These are phyloP conservation scores for Lanmaoa rubissima DNA, from an alignment of 768 basidiomycete species.

Conservation along the genomic window DNA sequence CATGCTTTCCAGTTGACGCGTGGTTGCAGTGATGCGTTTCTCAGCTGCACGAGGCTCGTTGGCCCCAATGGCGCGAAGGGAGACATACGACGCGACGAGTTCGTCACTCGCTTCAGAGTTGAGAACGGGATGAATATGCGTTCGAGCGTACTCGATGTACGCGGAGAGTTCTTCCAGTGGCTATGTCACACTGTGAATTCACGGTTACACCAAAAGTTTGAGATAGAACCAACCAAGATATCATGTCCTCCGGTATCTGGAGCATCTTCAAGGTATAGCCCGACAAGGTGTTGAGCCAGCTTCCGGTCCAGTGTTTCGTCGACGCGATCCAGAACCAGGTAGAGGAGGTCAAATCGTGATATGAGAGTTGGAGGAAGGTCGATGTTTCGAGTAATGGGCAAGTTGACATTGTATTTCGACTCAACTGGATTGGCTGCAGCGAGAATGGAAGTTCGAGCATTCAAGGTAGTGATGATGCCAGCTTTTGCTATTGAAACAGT, in stretches of 20 bases:
- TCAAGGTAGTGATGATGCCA: slow-evolving; percentile 97
- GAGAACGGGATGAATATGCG: slow-evolving; percentile 80
- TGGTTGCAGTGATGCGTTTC: slow-evolving; percentile 96
- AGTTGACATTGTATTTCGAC: slow-evolving; percentile 88
- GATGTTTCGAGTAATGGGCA: slow-evolving; percentile 94
- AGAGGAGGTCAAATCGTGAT: slow-evolving; percentile 95
- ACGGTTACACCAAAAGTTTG: not conserved
- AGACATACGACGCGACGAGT: slow-evolving; percentile 87
- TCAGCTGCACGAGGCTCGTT: slow-evolving; percentile 84
- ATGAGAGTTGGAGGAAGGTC: slow-evolving; percentile 97
- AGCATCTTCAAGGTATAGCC: slow-evolving; percentile 89
- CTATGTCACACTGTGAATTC: slow-evolving; percentile 40
- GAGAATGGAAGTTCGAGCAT: slow-evolving; percentile 96
- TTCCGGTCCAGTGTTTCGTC: slow-evolving; percentile 85
- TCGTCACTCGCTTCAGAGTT: slow-evolving; percentile 82
- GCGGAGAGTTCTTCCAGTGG: slow-evolving; percentile 88
- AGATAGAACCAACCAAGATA: slow-evolving; percentile 59
- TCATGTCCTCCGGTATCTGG: slow-evolving; percentile 61
- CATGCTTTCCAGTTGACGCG: slow-evolving; percentile 95
- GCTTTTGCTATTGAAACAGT: slow-evolving; percentile 99
- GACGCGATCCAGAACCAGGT: slow-evolving; percentile 92
- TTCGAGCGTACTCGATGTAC: slow-evolving; percentile 91
- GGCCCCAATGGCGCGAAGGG: slow-evolving; percentile 86
- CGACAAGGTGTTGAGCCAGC: slow-evolving; percentile 90
- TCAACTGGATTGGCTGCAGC: slow-evolving; percentile 98